Evolutionary conservation across 805 yeast species (phyloP), one percentile per base, ranked within the genome.

Genomic region (Candida coleopterorum): DNA sequence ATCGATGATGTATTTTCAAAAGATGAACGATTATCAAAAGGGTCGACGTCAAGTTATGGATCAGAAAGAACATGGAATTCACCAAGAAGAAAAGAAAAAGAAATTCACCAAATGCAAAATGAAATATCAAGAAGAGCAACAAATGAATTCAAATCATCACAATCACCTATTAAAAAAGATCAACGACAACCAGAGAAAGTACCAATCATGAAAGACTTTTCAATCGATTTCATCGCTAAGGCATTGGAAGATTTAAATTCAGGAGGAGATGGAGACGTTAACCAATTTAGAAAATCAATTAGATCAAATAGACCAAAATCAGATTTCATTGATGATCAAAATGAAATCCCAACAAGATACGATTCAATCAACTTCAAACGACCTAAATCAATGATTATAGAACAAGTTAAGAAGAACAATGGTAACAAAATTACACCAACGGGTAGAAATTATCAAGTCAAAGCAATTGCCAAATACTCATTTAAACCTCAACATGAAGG

Each of bases 231-330:
- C 39, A 68, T 68, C 18, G 72, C 73, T 10, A 65, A 67, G 38
- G 72, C 72, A 1, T 48, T 68, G 23, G 72, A 68, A 43, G 73
- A 68, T 45, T 57, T 68, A 43, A 65, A 66, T 39, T 47, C 58
- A 1, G 73, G 73, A 9, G 73, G 73, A 5, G 54, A 68, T 38
- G 72, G 73, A 9, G 72, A 68, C 39, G 52, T 68, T 25, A 60
- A 52, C 30, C 62, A 58, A 43, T 68, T 59, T 43, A 50, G 73
- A 38, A 50, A 57, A 35, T 64, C 71, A 3, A 64, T 65, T 11
- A 44, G 73, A 17, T 33, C 48, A 12, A 42, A 29, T 22, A 34
- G 37, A 29, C 37, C 44, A 18, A 48, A 53, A 10, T 54, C 63
- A 3, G 66, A 63, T 29, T 58, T 40, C 25, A 58, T 59, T 20